Evolutionary conservation across 768 basidiomycete genomes (phyloP), one percentile per base, ranked within the genome.

Genomic region (Termitomyces sp.): DNA sequence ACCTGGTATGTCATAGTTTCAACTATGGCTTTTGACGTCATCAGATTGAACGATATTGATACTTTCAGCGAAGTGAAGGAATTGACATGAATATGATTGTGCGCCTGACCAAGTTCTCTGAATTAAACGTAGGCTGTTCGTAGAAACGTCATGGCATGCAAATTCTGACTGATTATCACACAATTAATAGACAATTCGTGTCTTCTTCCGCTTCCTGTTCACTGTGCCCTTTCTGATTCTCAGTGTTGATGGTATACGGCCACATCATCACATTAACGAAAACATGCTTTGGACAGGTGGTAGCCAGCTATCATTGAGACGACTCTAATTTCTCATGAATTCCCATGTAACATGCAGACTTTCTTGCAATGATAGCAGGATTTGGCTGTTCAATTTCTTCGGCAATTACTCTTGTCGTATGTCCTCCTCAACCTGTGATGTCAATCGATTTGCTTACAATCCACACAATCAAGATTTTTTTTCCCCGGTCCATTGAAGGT

Each of bases 41-140:
- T 54, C 17, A 45, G 21, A 45, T 44, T 32, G 40, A 49, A 32
- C 10, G 28, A 44, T 52, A 26, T 26, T 24, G 9, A 51, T 56
- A 41, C 19, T 15, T 49, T 41, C 61, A 90, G 87, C 78, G 77
- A 63, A 61, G 60, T 15, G 79, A 86, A 64, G 81, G 80, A 8
- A 84, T 89, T 9, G 90, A 92, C 51, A 75, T 62, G 17, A 73
- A 62, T 30, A 89, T 85, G 2, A 75, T 92, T 45, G 77, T 88
- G 21, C 82, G 89, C 21, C 70, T 93, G 48, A 85, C 85, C 35
- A 91, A 85, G 59, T 93, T 89, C 64, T 86, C 88, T 40, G 88
- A 93, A 63, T 70, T 92, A 40, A 93, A 93, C 60, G 90, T 92
- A 59, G 35, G 88, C 70, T 6, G 26, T 12, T 40, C 44, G 12